Evolutionary conservation across 371 early-diverging fungal genomes (phyloP).

Genomic region (Nematocida ausubeli): DNA sequence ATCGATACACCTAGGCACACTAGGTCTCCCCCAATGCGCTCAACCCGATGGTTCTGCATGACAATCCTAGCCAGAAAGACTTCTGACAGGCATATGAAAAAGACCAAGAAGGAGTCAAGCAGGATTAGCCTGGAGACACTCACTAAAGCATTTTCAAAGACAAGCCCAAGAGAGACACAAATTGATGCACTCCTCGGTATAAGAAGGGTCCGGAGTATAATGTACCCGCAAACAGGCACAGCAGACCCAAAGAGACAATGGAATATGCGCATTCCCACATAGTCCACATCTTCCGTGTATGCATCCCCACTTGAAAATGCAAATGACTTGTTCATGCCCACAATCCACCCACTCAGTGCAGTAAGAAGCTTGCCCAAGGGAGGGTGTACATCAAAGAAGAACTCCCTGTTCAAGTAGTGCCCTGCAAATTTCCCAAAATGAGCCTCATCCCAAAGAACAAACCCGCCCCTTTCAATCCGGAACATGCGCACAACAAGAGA

Average conservation of each 20-base stretch:
- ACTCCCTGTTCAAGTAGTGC: slow-evolving; percentile 76
- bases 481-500: slow-evolving; percentile 63
- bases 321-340: slow-evolving; percentile 81
- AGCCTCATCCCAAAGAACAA: slow-evolving; percentile 78
- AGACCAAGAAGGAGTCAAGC: slow-evolving; percentile 87
- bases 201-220: slow-evolving; percentile 75
- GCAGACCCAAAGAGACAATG: slow-evolving; percentile 74
- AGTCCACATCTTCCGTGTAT: slow-evolving; percentile 80
- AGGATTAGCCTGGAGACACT: slow-evolving; percentile 88
- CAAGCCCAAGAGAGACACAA: slow-evolving; percentile 74
- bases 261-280: slow-evolving; percentile 77
- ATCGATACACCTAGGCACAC: slow-evolving; percentile 78
- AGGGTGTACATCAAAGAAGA: slow-evolving; percentile 98
- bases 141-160: slow-evolving; percentile 71
- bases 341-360: slow-evolving; percentile 79
- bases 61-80: slow-evolving; percentile 74
- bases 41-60: slow-evolving; percentile 63
- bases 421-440: slow-evolving; percentile 96
- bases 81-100: slow-evolving; percentile 74
- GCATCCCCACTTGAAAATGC: slow-evolving; percentile 77
- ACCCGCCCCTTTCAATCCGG: slow-evolving; percentile 65
- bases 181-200: slow-evolving; percentile 71
- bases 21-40: slow-evolving; percentile 77
- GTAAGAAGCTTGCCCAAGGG: slow-evolving; percentile 96
- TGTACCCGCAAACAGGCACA: slow-evolving; percentile 84